Evolutionary conservation across 1,284 basidiomycete genomes (phyloP), one percentile per base, ranked within the genome.

Genomic region (Caloboletus inedulis): DNA sequence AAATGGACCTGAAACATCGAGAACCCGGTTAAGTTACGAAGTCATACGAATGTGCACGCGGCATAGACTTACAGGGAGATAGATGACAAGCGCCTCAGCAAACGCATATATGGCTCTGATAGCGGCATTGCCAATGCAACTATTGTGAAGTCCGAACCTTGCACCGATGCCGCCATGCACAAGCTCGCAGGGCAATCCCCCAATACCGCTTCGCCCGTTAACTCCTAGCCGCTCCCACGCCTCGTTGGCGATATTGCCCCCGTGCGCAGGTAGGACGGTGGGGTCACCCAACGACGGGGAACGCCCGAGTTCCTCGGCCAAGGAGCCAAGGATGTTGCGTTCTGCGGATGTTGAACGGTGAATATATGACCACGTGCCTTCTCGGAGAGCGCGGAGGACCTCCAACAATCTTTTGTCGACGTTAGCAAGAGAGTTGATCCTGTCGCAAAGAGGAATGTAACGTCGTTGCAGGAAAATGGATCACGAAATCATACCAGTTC

Each of bases 171-270:
- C 66, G 4, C 80, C 80, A 59, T 91, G 87, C 0, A 89, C 78
- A 3, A 89, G 60, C 60, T 89, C 82, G 60, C 87, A 91, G 3
- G 88, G 88, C 9, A 90, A 58, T 1, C 87, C 87, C 5, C 85
- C 88, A 4, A 85, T 61, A 10, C 78, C 76, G 5, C 62, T 41
- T 47, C 87, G 68, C 23, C 72, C 76, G 4, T 60, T 63, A 2
- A 89, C 75, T 1, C 78, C 79, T 8, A 90, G 61, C 12, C 56
- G 54, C 46, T 76, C 73, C 87, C 87, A 90, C 3, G 63, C 62
- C 3, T 66, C 63, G 53, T 76, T 70, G 3, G 85, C 82, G 3
- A 61, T 19, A 14, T 65, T 48, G 7, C 84, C 83, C 3, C 87
- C 87, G 56, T 75, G 79, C 0, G 82, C 77, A 21, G 87, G 87